Base-by-base conservation (phyloP, 768 basidiomycete genomes). In the Dioszegia aurantiaca region DNA sequence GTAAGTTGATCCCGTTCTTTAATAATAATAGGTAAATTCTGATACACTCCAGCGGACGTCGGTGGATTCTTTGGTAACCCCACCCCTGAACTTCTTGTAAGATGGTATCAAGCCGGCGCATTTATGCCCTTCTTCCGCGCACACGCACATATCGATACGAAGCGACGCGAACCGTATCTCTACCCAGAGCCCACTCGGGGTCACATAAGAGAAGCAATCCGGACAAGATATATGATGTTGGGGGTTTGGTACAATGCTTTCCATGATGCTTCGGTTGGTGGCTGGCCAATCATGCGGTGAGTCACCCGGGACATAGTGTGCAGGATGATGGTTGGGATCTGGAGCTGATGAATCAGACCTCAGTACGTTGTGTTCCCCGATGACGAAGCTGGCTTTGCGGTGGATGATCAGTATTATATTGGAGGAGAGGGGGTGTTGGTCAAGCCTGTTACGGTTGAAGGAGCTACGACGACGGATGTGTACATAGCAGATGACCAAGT, bases 1-100 rank as follows among this genome's bases (percentile, higher is more conserved):
- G 93, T 95, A 74, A 70, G 91, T 52, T 3, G 3, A 2, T 27
- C 27, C 28, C 8, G 19, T 21, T 42, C 14, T 17, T n/a, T 21
- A 37, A 9, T 9, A 37, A 11, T 24, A 2, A 3, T 36, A 8
- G 5, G 28, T 36, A 5, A 23, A 39, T 79, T 19, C 56, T 56
- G 51, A 64, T 33, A 9, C 30, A 9, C 9, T 26, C 21, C 41
- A 98, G 94, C 95, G 61, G 95, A 99, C 69, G 92, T 98, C 52
- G 94, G 95, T 19, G 95, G 95, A 16, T 99, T 98, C 86, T 98
- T 98, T 72, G 93, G 94, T 17, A 93, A 98, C 76, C 93, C 95
- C 0, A 85, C 87, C 43, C 82, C 87, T 0, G 95, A 98, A 70
- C 90, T 98, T 85, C 84, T 99, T 31, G 86, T 92, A 9, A 82